Evolutionary conservation across 2,329 filamentous ascomycete species (phyloP).

Genomic region (Phyllosticta paracitricarpa): DNA sequence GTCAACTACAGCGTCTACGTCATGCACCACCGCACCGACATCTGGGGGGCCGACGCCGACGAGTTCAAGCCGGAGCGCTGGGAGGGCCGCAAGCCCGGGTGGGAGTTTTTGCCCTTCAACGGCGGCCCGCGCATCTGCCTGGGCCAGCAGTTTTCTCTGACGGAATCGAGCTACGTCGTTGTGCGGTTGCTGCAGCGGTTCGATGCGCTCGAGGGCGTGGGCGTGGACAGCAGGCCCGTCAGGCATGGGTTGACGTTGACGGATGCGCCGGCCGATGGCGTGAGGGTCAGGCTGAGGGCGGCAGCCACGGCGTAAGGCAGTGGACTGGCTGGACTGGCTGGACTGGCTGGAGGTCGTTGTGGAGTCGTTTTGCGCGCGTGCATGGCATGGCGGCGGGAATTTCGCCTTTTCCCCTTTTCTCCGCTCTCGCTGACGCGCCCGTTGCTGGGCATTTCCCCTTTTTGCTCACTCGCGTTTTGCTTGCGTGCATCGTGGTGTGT

Average conservation of each 20-base stretch:
- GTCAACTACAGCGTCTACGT: constrained; percentile 36
- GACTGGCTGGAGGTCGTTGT: too few relatives aligned
- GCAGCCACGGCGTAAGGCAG: background rate
- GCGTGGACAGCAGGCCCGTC: background rate
- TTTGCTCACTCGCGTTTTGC: too few relatives aligned
- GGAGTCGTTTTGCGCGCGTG: too few relatives aligned
- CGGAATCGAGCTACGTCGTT: constrained; percentile 13
- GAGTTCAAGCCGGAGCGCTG: constrained; percentile 41
- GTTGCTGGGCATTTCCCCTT: too few relatives aligned
- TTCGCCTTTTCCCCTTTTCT: too few relatives aligned
- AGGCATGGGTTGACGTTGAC: constrained; percentile 17
- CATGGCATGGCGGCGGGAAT: too few relatives aligned
- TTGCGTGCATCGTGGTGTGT: too few relatives aligned
- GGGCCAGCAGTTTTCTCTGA: constrained; percentile 19
- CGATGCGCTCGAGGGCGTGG: constrained; percentile 15
- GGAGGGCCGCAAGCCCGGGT: constrained; percentile 27
- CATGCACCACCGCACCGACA: constrained; percentile 41
- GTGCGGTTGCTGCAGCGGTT: constrained; percentile 15
- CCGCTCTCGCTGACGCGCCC: too few relatives aligned
- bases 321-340: too few relatives aligned
- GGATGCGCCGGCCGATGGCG: constrained; percentile 21
- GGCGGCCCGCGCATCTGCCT: constrained; percentile 29
- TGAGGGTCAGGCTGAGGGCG: constrained; percentile 22
- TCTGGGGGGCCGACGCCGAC: constrained; percentile 40
- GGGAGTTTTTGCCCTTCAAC: constrained; percentile 32